Base-by-base conservation (phyloP, 164 flowering plant genomes). In the Aristolochia fimbriata region DNA sequence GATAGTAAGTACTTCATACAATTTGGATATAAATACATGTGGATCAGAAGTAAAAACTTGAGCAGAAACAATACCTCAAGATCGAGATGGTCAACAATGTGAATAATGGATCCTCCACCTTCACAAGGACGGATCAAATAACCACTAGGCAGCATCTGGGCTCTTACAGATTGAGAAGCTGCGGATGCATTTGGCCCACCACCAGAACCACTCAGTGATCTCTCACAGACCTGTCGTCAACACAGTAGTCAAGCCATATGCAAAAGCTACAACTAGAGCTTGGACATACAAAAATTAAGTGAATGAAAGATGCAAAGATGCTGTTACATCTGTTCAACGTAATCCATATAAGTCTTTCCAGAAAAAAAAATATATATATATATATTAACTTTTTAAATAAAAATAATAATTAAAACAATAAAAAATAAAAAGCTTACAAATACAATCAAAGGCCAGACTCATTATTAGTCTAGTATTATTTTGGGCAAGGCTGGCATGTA, bases 61-160 rank as follows among this genome's bases (percentile, higher is more conserved):
- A 6, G 17, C 13, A 31, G 22, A 1, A 9, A 57, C 19, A 68
- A 57, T 58, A 92, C 98, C 95, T 87, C 85, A 50, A 84, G 88
- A 80, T 89, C 83, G 23, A 92, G 76, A 78, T 89, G 98, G 68
- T 92, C 98, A 53, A 89, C 98, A 48, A 92, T 85, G 70, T 92
- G 95, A 50, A 92, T 81, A 57, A 85, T 84, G 45, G 96, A 89
- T 27, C 98, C 98, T 64, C 98, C 96, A 49, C 96, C 98, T 23
- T 89, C 98, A 70, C 96, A 89, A 46, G 98, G 88, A 8, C 93
- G 76, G 67, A 92, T 80, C 66, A 89, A 70, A 77, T 89, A 92
- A 45, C 98, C 98, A 71, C 96, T 87, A 8, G 98, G 91, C 67
- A 85, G 86, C 80, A 85, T 85, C 68, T 88, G 88, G 50, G 85